Evolutionary conservation across 768 basidiomycete genomes (phyloP).

Genomic region (Rhodotorula taiwanensis): DNA sequence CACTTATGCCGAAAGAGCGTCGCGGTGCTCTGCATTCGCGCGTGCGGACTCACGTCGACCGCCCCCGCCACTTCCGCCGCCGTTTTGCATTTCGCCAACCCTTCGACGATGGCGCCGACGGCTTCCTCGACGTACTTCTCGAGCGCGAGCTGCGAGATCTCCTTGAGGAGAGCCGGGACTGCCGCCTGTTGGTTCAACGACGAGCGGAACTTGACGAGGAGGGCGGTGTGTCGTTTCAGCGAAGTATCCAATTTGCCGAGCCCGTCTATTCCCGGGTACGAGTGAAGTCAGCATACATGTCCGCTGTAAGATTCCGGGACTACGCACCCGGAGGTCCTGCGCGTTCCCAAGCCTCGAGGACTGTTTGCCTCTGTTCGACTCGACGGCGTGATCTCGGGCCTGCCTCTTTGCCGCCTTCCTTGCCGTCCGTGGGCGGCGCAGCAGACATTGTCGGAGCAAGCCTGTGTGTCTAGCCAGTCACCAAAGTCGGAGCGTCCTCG

Average conservation of each 20-base stretch:
- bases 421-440: not conserved
- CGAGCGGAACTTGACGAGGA: constrained; percentile 86
- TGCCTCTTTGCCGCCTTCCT: not conserved
- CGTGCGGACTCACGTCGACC: constrained; percentile 60
- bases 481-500: too few relatives aligned
- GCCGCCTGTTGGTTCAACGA: constrained; percentile 53
- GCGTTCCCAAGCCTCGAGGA: constrained; percentile 31
- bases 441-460: not conserved
- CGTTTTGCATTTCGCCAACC: constrained; percentile 75
- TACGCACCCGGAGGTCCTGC: constrained; percentile 14
- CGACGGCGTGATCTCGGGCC: not conserved
- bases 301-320: too few relatives aligned
- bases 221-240: constrained; percentile 86
- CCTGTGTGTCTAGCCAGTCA: not conserved
- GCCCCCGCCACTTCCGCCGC: constrained; percentile 88
- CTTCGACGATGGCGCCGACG: constrained; percentile 76
- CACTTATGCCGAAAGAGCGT: not conserved
- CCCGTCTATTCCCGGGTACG: constrained; percentile 3
- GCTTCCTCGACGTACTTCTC: constrained; percentile 97
- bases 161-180: constrained; percentile 61
- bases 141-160: constrained; percentile 78
- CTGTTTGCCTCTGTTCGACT: constrained; percentile 20
- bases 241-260: constrained; percentile 68
- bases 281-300: not conserved
- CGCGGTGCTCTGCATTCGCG: too few relatives aligned